Evolutionary conservation across 208 protist species (phyloP).

Genomic region (Trypanosoma melophagium): DNA sequence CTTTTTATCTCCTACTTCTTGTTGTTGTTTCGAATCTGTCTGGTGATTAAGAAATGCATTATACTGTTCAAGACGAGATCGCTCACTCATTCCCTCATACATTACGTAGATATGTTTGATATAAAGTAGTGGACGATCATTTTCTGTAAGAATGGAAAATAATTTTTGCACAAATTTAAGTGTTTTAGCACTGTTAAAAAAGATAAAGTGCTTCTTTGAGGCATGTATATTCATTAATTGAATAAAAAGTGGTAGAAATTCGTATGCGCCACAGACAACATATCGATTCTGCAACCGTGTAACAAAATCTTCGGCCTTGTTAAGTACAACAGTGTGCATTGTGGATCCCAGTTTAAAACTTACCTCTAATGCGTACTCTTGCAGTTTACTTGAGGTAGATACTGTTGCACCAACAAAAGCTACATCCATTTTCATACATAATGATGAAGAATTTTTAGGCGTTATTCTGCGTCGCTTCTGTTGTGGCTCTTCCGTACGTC

Average conservation of each 20-base stretch:
- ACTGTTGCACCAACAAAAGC: conserved; percentile 88
- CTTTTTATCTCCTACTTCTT: conserved; percentile 24
- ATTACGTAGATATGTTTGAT: conserved; percentile 74
- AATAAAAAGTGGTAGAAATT: conserved; percentile 71
- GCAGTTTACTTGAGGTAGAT: conserved; percentile 50
- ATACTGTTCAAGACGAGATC: conserved; percentile 75
- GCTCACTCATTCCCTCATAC: conserved; percentile 86
- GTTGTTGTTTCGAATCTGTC: conserved; percentile 1
- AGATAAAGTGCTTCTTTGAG: conserved; percentile 91
- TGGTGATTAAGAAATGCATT: conserved; percentile 79
- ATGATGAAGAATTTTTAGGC: conserved; percentile 8
- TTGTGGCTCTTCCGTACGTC: neutral
- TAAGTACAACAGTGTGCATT: conserved; percentile 48
- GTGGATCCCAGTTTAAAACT: conserved; percentile 25
- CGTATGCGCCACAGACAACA: conserved; percentile 60
- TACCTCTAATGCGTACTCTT: conserved; percentile 36
- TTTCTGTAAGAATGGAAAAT: conserved; percentile 45
- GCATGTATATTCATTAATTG: conserved; percentile 88
- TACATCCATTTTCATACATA: conserved; percentile 51
- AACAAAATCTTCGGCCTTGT: conserved; percentile 55
- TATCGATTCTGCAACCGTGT: conserved; percentile 78
- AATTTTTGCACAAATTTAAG: conserved; percentile 73
- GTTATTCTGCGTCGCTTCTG: conserved; percentile 12
- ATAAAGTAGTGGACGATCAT: conserved; percentile 56
- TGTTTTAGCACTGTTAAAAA: conserved; percentile 82